Percentiles rank a stretch among this genome's conserved stretches.
phyloP scores from a whole-genome alignment of 176 grass and related monocot species.

The Carex littledalei region DNA sequence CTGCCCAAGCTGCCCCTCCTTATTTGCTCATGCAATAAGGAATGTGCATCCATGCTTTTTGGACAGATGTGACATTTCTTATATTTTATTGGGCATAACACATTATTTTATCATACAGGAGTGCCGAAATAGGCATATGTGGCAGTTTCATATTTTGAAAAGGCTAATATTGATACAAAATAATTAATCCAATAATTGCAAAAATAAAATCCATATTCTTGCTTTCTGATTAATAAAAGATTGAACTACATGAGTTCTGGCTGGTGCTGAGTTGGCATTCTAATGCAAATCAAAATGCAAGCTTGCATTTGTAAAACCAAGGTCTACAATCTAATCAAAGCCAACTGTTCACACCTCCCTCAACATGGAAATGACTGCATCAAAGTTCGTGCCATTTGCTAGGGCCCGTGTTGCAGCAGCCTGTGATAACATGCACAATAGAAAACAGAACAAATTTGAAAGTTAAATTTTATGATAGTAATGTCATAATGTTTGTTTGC shows the following conservation, averaged over 20 bases:
- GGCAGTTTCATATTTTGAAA: neutral
- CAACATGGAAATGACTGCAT: constrained; percentile 91
- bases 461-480: neutral
- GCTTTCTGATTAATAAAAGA: neutral
- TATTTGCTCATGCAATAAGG: neutral
- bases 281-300: neutral
- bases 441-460: neutral
- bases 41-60: neutral
- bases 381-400: constrained; percentile 77
- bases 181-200: neutral
- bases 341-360: constrained; percentile 28
- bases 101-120: neutral
- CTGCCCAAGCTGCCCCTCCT: neutral
- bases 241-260: neutral
- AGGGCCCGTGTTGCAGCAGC: constrained; percentile 86
- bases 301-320: neutral
- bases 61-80: neutral
- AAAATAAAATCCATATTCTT: neutral
- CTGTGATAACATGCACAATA: constrained; percentile 28
- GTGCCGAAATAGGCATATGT: neutral
- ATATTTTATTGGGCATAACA: neutral
- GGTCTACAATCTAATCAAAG: neutral
- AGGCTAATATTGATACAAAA: neutral
- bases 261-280: neutral
- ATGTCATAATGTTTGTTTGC: neutral